Percentiles rank a stretch among this genome's conserved stretches.
These are phyloP conservation scores for Phaffia rhodozyma DNA, from an alignment of 1,284 basidiomycete genomes.

Conservation along the genomic window DNA sequence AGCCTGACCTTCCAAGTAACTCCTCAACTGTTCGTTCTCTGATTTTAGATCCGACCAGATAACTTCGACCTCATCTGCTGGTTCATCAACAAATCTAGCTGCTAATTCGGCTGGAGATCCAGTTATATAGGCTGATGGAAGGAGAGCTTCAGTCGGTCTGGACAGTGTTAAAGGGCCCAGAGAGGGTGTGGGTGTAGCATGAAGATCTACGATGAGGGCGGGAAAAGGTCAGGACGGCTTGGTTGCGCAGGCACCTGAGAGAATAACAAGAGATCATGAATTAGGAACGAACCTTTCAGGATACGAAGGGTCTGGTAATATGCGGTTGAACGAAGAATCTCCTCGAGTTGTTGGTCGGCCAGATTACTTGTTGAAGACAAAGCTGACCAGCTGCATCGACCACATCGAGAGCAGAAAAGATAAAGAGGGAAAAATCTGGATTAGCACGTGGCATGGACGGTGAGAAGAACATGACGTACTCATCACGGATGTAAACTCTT, in stretches of 20 bases:
- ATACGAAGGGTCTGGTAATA: conserved; percentile 48
- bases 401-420: conserved; percentile 9
- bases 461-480: conserved; percentile 45
- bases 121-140: conserved; percentile 26
- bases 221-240: background rate
- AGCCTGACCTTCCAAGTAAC: conserved; percentile 1
- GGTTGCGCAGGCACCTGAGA: background rate
- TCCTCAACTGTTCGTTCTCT: conserved; percentile 23
- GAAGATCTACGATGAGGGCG: background rate
- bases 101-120: conserved; percentile 28
- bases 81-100: conserved; percentile 30
- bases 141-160: conserved; percentile 25
- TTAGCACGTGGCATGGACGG: background rate
- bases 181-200: background rate
- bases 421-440: background rate
- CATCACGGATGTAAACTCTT: conserved; percentile 71
- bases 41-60: conserved; percentile 29
- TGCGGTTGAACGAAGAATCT: conserved; percentile 54
- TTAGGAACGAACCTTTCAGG: background rate
- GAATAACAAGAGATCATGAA: conserved; percentile 20
- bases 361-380: conserved; percentile 55
- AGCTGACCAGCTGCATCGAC: conserved; percentile 49
- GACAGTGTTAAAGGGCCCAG: conserved; percentile 1
- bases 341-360: conserved; percentile 56
- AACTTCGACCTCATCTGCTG: conserved; percentile 26